Percentiles rank a stretch among this genome's conserved stretches.
phyloP scores from a whole-genome alignment of 2,329 filamentous ascomycete species.

The Beauveria scarabaeidicola region DNA sequence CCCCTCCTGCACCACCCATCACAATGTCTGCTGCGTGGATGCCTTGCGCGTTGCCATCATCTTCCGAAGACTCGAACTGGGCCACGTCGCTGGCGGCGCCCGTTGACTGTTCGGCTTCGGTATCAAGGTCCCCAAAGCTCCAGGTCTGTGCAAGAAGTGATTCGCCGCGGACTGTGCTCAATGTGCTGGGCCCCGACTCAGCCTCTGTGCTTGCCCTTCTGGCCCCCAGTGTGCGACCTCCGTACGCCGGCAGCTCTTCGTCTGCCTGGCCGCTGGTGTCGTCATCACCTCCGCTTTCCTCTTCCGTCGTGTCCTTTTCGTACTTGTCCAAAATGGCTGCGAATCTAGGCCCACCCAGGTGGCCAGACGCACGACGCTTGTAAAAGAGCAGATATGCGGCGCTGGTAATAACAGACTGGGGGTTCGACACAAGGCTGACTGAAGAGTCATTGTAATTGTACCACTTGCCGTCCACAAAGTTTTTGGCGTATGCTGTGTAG shows the following conservation, averaged over 20 bases:
- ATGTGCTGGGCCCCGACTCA: constrained; percentile 21
- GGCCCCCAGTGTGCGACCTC: constrained; percentile 15
- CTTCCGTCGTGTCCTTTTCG: constrained; percentile 38
- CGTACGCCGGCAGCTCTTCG: constrained; percentile 27
- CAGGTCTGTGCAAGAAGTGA: constrained; percentile 32
- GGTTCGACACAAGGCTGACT: constrained; percentile 53
- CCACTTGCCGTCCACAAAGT: constrained; percentile 83
- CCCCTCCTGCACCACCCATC: constrained; percentile 9
- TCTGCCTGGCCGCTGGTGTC: constrained; percentile 25
- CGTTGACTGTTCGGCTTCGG: constrained; percentile 22
- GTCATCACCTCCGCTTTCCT: constrained; percentile 37
- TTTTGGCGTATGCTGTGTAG: constrained; percentile 91
- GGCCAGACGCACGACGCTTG: constrained; percentile 66
- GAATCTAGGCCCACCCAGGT: constrained; percentile 72
- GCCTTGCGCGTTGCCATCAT: constrained; percentile 17
- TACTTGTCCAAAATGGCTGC: constrained; percentile 60
- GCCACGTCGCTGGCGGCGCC: constrained; percentile 36
- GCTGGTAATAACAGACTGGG: constrained; percentile 56
- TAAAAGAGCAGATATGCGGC: constrained; percentile 95
- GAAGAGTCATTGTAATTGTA: constrained; percentile 92
- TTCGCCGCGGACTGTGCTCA: constrained; percentile 25
- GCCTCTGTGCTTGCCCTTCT: constrained; percentile 41
- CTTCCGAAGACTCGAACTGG: constrained; percentile 33
- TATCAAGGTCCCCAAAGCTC: constrained; percentile 35
- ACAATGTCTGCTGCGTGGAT: constrained; percentile 17